Base-by-base conservation (phyloP, 2,329 filamentous ascomycete species). In the Penicillium fuscoglaucum region DNA sequence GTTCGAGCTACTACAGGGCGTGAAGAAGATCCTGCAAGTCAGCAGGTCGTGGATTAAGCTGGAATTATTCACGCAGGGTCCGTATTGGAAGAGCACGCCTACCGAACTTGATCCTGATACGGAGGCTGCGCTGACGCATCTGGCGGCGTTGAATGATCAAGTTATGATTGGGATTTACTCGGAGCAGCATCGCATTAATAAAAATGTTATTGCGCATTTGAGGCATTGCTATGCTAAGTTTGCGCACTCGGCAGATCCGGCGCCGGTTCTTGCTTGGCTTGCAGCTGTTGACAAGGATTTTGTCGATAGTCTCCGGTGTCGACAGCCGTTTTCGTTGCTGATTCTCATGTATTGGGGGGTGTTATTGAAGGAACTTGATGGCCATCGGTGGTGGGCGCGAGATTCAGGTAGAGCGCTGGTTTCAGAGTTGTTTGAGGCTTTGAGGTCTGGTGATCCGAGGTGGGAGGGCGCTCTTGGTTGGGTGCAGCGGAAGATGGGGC, bases 1-100 rank as follows among this genome's bases (percentile, higher is more conserved):
- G 1, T 71, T 72, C 28, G 66, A 71, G 44, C 58, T 72, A 0
- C 59, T 72, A 0, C 70, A 70, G 40, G 70, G 70, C 0, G 66
- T 68, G 7, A 68, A 66, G 31, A 70, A 68, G 39, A 72, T 72
- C 24, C 47, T 69, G 24, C 51, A 53, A 0, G 56, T 68, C 24
- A 63, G 66, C 9, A 55, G 60, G 4, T 57, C 66, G 1, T 72
- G 70, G 55, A 78, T 83, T 66, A 80, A 83, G 54, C 78, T 79
- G 21, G 80, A 79, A 73, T 69, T 83, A 0, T 84, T 84, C 68
- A 78, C 73, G 31, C 72, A 75, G 35, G 67, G 70, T 0, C 69
- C 69, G 15, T 83, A 82, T 62, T 84, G 81, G 81, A 79, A 75
- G 4, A 68, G 77, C n/a, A 73, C 74, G 0, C 26, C 54, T 8